Conservation (phyloP, 2,329 filamentous ascomycete species). For the Raffaelea deltoideospora region DNA sequence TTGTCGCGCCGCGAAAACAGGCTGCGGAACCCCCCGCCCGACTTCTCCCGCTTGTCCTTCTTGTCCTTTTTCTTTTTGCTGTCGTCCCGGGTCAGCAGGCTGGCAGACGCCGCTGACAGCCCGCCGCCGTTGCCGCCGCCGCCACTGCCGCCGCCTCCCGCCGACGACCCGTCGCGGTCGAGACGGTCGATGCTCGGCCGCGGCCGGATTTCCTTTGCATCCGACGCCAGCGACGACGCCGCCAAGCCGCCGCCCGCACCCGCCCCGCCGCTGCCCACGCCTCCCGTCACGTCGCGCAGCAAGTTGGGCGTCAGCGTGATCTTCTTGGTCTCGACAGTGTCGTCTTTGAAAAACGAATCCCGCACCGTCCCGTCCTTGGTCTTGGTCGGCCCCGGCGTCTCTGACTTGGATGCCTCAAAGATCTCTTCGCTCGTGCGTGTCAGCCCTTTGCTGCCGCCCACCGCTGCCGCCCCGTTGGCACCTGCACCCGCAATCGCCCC, state of each 20-base stretch:
- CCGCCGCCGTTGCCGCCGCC: background rate
- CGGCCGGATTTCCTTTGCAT: constrained; percentile 40
- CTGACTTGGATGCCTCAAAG: constrained; percentile 34
- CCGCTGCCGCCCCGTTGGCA: no score
- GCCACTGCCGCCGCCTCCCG: background rate
- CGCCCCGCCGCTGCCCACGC: constrained; percentile 40
- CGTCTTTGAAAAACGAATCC: constrained; percentile 96
- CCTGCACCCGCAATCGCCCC: no score
- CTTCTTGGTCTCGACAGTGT: constrained; percentile 88
- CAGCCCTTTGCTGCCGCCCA: constrained; percentile 10
- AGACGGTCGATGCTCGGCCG: constrained; percentile 59
- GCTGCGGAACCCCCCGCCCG: constrained; percentile 38
- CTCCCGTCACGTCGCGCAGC: constrained; percentile 75
- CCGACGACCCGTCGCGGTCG: constrained; percentile 39
- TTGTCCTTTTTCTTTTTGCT: constrained; percentile 58
- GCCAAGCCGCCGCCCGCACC: no score
- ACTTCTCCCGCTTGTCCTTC: constrained; percentile 54
- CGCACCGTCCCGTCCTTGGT: constrained; percentile 76
- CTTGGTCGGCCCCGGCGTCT: constrained; percentile 34
- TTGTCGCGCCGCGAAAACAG: constrained; percentile 50
- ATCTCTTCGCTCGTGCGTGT: constrained; percentile 51
- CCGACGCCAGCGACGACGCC: no score
- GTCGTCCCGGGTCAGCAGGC: constrained; percentile 43
- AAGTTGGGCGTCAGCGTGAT: constrained; percentile 92
- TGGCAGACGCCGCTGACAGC: no score